A percentile compares a stretch with the other conserved stretches of the same genome.
Evolutionary conservation across 352 stramenopile species (phyloP).

Genomic region (Phytophthora cactorum): DNA sequence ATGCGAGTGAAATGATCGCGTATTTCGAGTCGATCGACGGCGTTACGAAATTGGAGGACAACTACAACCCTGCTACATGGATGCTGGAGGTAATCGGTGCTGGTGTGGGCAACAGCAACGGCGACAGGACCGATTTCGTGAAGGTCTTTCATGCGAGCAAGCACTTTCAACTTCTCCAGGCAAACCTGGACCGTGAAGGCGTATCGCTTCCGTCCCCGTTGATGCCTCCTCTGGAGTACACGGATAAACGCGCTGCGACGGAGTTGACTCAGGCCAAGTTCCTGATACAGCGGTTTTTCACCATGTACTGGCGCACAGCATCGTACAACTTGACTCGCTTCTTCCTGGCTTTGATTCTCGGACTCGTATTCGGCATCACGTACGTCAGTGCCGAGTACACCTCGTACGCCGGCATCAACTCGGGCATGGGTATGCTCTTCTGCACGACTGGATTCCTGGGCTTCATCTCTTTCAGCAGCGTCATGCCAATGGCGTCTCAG

Average conservation of each 20-base stretch:
- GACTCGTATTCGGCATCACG: conserved; percentile 27
- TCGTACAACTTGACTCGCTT: conserved; percentile 47
- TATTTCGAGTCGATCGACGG: conserved; percentile 39
- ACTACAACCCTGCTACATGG: conserved; percentile 79
- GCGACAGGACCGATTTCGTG: conserved; percentile 43
- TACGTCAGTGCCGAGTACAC: conserved; percentile 26
- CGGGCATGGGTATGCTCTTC: conserved; percentile 65
- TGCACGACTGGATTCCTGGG: conserved; percentile 70
- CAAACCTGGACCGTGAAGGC: conserved; percentile 39
- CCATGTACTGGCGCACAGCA: conserved; percentile 77
- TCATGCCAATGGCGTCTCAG: conserved; percentile 66
- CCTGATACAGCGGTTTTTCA: conserved; percentile 56
- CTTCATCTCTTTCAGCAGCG: conserved; percentile 66
- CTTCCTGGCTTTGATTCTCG: conserved; percentile 34
- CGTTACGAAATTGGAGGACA: conserved; percentile 50
- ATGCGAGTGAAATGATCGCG: conserved; percentile 40
- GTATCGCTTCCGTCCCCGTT: conserved; percentile 29
- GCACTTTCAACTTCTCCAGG: conserved; percentile 30
- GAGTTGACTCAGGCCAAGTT: conserved; percentile 35
- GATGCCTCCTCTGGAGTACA: conserved; percentile 40
- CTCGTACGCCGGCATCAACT: conserved; percentile 35
- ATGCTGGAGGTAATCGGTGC: conserved; percentile 52
- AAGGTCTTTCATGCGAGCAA: conserved; percentile 37
- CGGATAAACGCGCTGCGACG: conserved; percentile 35
- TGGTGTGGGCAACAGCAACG: conserved; percentile 41